Percentiles rank a stretch among this genome's conserved stretches.
Conservation (phyloP, 441 rosid genomes). For the Rhodomyrtus psidioides region DNA sequence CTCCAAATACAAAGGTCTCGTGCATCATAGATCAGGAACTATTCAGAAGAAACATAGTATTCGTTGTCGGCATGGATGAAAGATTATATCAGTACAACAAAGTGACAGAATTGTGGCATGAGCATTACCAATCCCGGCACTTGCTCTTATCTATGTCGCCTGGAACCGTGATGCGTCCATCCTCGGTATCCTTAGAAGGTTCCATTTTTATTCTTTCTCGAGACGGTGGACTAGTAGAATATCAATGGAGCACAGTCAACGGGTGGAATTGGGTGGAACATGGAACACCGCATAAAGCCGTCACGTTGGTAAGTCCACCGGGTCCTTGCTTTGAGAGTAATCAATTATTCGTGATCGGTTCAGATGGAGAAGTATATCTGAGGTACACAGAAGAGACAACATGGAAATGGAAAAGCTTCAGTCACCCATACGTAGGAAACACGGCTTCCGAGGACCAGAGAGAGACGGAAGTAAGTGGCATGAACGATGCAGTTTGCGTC, state of each 20-base stretch:
- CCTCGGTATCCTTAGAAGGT: conserved; percentile 35
- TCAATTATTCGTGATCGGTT: conserved; percentile 46
- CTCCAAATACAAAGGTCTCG: conserved; percentile 45
- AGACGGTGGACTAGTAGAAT: conserved; percentile 58
- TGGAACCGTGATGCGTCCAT: conserved; percentile 45
- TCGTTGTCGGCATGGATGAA: conserved; percentile 39
- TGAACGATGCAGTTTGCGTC: conserved; percentile 20
- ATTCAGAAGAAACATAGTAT: conserved; percentile 47
- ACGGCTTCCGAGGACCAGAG: conserved; percentile 6
- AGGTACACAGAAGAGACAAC: conserved; percentile 43
- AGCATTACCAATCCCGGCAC: conserved; percentile 64
- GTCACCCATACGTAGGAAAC: conserved; percentile 26
- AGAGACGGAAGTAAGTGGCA: neutral
- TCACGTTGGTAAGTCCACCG: conserved; percentile 41
- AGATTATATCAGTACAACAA: conserved; percentile 58
- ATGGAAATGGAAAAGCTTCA: conserved; percentile 59
- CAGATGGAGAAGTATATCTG: conserved; percentile 55
- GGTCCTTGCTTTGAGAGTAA: conserved; percentile 52
- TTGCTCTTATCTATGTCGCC: conserved; percentile 38
- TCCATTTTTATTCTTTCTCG: conserved; percentile 60
- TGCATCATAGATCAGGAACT: conserved; percentile 58
- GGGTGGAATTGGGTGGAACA: conserved; percentile 79
- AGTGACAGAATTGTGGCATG: conserved; percentile 58
- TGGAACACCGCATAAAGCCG: conserved; percentile 48
- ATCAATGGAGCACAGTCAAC: conserved; percentile 50